Base-by-base conservation (phyloP, 768 basidiomycete species). In the Epithele typhae region DNA sequence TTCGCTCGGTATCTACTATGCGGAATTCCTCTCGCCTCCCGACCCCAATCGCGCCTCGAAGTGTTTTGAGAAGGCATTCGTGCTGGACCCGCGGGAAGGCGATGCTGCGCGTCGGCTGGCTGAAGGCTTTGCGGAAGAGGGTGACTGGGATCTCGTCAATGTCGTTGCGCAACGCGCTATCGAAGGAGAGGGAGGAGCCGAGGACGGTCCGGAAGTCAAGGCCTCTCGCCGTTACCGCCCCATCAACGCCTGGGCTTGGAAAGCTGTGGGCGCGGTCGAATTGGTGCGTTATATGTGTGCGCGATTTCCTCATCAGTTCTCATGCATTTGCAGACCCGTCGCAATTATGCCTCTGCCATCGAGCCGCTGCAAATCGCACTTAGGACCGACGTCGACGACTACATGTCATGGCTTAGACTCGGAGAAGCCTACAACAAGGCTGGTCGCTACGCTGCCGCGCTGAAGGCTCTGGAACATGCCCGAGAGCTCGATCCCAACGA, bases 61-160 rank as follows among this genome's bases (percentile, higher is more conserved):
- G 62, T 98, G 95, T 62, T 97, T 95, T 65, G 93, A 98, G 59
- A 97, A 95, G 59, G 96, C 95, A 0, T 97, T 99, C 57, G 96
- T 98, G 64, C 79, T 98, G 5, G 95, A 98, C 67, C 78, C 92
- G 2, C 77, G 87, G 14, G 91, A 99, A 65, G 81, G 76, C 10
- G 81, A 86, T 18, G 92, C 96, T 1, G 96, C 95, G 0, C 74
- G 77, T 43, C 74, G 82, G 46, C 74, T 99, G 3, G 93, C 92
- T 0, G 81, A 86, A 55, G 86, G 89, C 3, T 97, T 97, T 63
- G 92, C 94, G 0, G 83, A 92, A 46, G 89, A 96, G 52, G 76
- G 81, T 43, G 95, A 96, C 60, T 98, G 96, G 96, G 88, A 93
- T 59, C 73, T 96, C 5, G 94, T 96, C 3, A 91, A 97, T 52